Base-by-base conservation (phyloP, 176 grass and related monocot genomes). In the Puya raimondii region DNA sequence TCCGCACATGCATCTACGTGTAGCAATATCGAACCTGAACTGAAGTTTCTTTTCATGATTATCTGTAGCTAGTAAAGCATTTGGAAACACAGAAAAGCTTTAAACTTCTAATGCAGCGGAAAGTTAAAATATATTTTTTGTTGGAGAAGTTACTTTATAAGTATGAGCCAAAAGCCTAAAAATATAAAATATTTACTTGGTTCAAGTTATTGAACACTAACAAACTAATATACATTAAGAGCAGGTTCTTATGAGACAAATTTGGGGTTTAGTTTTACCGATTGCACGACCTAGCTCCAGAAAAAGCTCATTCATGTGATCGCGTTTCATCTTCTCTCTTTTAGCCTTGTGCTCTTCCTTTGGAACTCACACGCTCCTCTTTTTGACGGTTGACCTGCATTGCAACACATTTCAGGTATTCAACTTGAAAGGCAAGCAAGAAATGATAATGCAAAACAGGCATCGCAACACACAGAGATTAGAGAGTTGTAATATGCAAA, bases 291-390 rank as follows among this genome's bases (percentile, higher is more conserved):
- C 66, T 17, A 77, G 75, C 53, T 77, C 75, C 52, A 69, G 20
- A 77, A 77, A 77, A 18, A 69, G 29, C 1, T 69, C 75, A 69
- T 77, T 77, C 53, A 77, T 69, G 61, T 77, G 66, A 10, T 63
- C 52, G n/a, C 75, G 75, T 33, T 77, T 77, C 66, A 61, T 52
- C 65, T 77, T 77, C 66, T 77, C 75, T 63, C 75, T 68, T 53
- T 16, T 26, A 27, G 75, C 51, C 13, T 77, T 69, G 75, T 69
- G 17, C 50, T 77, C 53, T 63, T 77, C 69, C 42, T 63, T 77
- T 69, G 75, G 66, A 49, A 27, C 65, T 69, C 67, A 69, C 47
- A 14, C 17, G 3, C 17, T 63, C 47, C 50, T 77, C 61, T 18
- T 77, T 17, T 15, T 69, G 33, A 21, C 52, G 7, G 47, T 49